Evolutionary conservation across 2,329 filamentous ascomycete genomes (phyloP).

Genomic region (Cryoendolithus antarcticus): DNA sequence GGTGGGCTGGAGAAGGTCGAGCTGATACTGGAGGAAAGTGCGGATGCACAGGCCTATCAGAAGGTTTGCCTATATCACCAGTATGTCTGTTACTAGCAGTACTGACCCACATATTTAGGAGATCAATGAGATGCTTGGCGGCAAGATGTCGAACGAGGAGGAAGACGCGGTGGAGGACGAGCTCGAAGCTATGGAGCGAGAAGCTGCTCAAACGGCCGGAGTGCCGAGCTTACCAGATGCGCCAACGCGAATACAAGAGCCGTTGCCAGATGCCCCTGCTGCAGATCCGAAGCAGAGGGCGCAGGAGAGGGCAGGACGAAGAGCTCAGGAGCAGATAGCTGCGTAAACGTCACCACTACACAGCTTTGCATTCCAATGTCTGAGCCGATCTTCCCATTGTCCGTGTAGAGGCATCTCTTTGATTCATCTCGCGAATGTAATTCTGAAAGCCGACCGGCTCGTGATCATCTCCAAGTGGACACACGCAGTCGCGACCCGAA

Average conservation of each 20-base stretch:
- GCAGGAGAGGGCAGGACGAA: neutral
- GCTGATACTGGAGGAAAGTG: conserved; percentile 85
- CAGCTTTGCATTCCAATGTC: neutral
- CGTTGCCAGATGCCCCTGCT: conserved; percentile 20
- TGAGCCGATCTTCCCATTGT: too few species aligned
- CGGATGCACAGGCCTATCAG: conserved; percentile 85
- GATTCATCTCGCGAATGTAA: too few species aligned
- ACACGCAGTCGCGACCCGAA: too few species aligned
- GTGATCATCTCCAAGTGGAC: too few species aligned
- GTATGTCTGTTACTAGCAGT: too few species aligned
- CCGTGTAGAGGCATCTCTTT: too few species aligned
- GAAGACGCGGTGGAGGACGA: conserved; percentile 98
- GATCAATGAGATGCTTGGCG: conserved; percentile 80
- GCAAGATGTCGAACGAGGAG: conserved; percentile 82
- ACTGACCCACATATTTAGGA: conserved; percentile 44
- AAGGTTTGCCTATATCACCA: conserved; percentile 41
- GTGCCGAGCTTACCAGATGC: conserved; percentile 27
- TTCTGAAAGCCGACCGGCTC: too few species aligned
- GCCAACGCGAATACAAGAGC: conserved; percentile 15
- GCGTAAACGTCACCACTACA: neutral
- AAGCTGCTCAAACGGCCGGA: conserved; percentile 32
- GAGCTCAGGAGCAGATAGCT: conserved; percentile 3
- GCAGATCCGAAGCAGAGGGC: conserved; percentile 1
- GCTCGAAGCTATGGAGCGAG: conserved; percentile 64
- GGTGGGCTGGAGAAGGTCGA: conserved; percentile 87